Conservation (phyloP, 371 early-diverging fungal species). For the Mucor saturninus region DNA sequence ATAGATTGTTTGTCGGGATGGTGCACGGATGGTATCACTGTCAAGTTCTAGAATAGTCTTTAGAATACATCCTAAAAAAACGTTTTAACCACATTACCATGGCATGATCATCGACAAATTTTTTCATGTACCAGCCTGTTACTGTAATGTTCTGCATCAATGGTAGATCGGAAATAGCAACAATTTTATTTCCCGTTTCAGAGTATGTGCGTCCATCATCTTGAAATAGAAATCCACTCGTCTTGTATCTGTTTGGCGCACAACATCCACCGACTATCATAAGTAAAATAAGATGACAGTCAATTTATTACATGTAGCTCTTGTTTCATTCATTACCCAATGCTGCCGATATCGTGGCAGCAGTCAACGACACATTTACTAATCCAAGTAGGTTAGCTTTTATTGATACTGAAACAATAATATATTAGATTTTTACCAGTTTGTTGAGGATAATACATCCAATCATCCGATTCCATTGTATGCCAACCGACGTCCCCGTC, state of each 20-base stretch:
- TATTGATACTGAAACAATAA: neutral
- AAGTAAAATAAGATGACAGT: neutral
- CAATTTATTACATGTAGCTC: neutral
- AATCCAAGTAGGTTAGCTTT: neutral
- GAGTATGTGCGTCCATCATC: constrained; percentile 41
- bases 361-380: constrained; percentile 46
- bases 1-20: constrained; percentile 50
- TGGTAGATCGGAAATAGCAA: constrained; percentile 41
- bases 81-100: constrained; percentile 29
- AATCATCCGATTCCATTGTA: constrained; percentile 41
- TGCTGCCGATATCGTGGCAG: constrained; percentile 27
- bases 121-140: constrained; percentile 46
- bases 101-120: constrained; percentile 51
- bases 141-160: constrained; percentile 42
- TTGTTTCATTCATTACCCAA: constrained; percentile 30
- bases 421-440: constrained; percentile 23
- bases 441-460: constrained; percentile 55
- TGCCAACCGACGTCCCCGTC: constrained; percentile 35
- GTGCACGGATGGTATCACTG: constrained; percentile 39
- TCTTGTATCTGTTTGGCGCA: constrained; percentile 45
- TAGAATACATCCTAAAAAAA: too few relatives aligned
- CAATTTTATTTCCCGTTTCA: constrained; percentile 38
- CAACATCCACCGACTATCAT: constrained; percentile 50
- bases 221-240: constrained; percentile 37
- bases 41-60: constrained; percentile 38